These are phyloP conservation scores for Nakazawaea peltata DNA, from an alignment of 805 yeast genomes.

Conservation along the genomic window DNA sequence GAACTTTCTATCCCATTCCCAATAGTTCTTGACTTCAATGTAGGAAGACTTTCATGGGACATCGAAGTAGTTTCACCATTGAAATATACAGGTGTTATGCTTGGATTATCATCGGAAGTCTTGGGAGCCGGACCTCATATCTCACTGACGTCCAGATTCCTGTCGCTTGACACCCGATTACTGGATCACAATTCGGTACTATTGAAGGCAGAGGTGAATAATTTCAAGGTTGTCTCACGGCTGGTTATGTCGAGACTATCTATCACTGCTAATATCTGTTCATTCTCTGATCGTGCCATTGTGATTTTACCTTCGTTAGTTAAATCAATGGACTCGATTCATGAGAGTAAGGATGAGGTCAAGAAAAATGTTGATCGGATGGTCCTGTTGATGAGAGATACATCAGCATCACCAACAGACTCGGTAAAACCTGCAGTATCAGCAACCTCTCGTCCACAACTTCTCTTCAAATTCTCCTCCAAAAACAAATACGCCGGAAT, in stretches of 20 bases:
- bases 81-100: slow-evolving; percentile 4
- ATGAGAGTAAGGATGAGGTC: background rate
- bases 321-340: slow-evolving; percentile 1
- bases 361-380: background rate
- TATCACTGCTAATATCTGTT: slow-evolving; percentile 2
- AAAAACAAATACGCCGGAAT: slow-evolving; percentile 26
- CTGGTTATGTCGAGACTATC: slow-evolving; percentile 1
- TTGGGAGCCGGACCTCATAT: no score
- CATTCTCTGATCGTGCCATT: slow-evolving; percentile 5
- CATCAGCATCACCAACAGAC: no score
- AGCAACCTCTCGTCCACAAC: no score
- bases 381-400: no score
- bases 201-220: slow-evolving; percentile 5
- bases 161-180: no score
- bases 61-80: slow-evolving; percentile 9
- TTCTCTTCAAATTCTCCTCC: slow-evolving; percentile 4
- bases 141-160: no score
- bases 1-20: no score
- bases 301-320: slow-evolving; percentile 6
- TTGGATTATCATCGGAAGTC: no score
- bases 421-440: no score
- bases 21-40: background rate
- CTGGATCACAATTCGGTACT: no score
- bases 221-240: background rate
- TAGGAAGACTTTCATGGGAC: slow-evolving; percentile 9